phyloP scores from a whole-genome alignment of 306 rosid genomes.

The Corylus americana region DNA sequence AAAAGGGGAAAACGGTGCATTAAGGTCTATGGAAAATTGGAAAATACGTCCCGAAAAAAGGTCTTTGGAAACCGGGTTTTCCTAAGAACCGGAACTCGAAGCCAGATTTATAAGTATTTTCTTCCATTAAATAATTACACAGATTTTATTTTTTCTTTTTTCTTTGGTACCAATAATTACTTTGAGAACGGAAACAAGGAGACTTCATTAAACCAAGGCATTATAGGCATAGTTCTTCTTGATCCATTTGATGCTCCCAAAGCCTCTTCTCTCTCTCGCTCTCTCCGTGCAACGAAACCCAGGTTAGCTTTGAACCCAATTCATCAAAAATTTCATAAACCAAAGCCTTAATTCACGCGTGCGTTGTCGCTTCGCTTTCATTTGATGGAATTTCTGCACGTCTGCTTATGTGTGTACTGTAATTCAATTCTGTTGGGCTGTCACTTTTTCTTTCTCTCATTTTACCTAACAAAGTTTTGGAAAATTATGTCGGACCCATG shows the following conservation, averaged over 20 bases:
- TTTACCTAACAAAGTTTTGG: constrained; percentile 45
- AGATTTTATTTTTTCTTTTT: too few species aligned
- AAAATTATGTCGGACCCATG: constrained; percentile 22
- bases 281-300: not conserved
- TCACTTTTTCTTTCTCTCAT: constrained; percentile 53
- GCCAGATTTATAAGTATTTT: too few species aligned
- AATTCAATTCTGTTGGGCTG: constrained; percentile 48
- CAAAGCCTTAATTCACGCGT: constrained; percentile 30
- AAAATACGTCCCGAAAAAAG: too few species aligned
- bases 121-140: too few species aligned
- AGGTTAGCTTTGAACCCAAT: constrained; percentile 1
- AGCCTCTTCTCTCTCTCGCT: constrained; percentile 17
- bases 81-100: too few species aligned
- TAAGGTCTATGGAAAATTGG: too few species aligned
- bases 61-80: too few species aligned
- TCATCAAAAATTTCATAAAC: constrained; percentile 23
- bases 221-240: constrained; percentile 16
- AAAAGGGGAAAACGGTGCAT: too few species aligned
- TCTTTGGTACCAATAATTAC: not conserved
- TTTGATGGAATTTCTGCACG: constrained; percentile 21
- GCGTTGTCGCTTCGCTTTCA: constrained; percentile 58
- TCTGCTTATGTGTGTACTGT: constrained; percentile 20
- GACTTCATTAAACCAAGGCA: constrained; percentile 2
- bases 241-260: constrained; percentile 38
- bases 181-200: not conserved